Conservation (phyloP, 192 early-diverging fungal species). For the Spinellus fusiger region DNA sequence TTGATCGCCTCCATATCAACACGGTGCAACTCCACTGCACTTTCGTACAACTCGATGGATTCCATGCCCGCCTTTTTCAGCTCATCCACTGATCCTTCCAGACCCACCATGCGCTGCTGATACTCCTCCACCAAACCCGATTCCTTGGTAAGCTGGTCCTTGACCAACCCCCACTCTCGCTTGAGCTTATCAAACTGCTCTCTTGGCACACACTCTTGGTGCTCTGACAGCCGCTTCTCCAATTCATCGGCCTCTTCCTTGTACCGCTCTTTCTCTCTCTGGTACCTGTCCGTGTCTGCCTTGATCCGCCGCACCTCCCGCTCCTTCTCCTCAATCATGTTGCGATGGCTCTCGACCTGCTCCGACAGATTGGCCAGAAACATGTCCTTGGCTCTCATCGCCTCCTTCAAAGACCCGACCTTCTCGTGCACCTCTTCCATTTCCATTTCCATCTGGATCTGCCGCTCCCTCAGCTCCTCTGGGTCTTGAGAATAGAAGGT, state of each 20-base stretch:
- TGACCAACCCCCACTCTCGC: conserved; percentile 9
- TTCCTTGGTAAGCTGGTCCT: conserved; percentile 22
- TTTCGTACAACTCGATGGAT: conserved; percentile 40
- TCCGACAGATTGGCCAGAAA: conserved; percentile 31
- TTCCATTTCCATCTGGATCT: conserved; percentile 25
- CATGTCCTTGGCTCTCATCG: conserved; percentile 36
- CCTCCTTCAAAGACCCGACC: conserved; percentile 26
- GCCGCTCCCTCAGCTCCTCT: conserved; percentile 15
- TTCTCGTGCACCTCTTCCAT: conserved; percentile 38
- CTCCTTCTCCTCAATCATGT: conserved; percentile 31
- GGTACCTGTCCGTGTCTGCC: conserved; percentile 18
- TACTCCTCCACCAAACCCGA: conserved; percentile 6
- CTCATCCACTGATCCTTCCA: conserved; percentile 30
- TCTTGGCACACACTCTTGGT: conserved; percentile 14
- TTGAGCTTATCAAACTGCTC: conserved; percentile 25
- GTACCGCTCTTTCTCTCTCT: conserved; percentile 27
- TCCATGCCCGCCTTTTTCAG: conserved; percentile 41
- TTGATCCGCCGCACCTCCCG: conserved; percentile 27
- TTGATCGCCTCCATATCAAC: conserved; percentile 33
- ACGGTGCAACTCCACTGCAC: conserved; percentile 29
- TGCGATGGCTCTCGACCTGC: conserved; percentile 30
- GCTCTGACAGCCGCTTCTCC: conserved; percentile 10
- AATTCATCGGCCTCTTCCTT: conserved; percentile 18
- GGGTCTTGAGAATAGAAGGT: conserved; percentile 7
- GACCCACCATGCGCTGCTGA: conserved; percentile 3